phyloP scores from a whole-genome alignment of 164 flowering plant species.

The Macadamia integrifolia region DNA sequence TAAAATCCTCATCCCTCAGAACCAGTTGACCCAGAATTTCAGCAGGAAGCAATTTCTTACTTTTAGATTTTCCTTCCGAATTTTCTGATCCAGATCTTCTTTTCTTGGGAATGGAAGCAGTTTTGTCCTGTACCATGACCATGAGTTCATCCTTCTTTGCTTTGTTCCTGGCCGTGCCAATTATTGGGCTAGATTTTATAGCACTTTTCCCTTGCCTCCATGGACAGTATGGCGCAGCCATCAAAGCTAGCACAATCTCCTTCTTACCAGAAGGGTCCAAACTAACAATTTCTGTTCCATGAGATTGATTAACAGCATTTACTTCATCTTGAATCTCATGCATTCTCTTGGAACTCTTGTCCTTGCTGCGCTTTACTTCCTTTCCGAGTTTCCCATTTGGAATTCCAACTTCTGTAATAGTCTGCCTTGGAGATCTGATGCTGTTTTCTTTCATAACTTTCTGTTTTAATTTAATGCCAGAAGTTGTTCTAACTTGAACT shows the following conservation, averaged over 20 bases:
- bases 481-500: neutral
- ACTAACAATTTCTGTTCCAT: slow-evolving; percentile 4
- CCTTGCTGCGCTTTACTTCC: neutral
- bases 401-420: neutral
- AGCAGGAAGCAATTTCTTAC: slow-evolving; percentile 6
- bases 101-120: slow-evolving; percentile 8
- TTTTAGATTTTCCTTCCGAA: slow-evolving; percentile 7
- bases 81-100: slow-evolving; percentile 4
- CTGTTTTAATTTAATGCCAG: neutral
- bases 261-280: slow-evolving; percentile 10
- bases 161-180: slow-evolving; percentile 13
- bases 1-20: slow-evolving; percentile 12
- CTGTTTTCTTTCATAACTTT: slow-evolving; percentile 3
- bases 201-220: slow-evolving; percentile 31
- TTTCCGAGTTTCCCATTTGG: slow-evolving; percentile 3
- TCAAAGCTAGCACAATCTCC: slow-evolving; percentile 37
- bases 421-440: neutral
- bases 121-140: neutral
- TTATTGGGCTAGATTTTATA: slow-evolving; percentile 6
- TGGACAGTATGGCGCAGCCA: slow-evolving; percentile 49
- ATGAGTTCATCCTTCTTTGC: slow-evolving; percentile 17
- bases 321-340: slow-evolving; percentile 5
- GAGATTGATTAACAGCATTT: neutral
- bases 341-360: slow-evolving; percentile 6
- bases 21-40: slow-evolving; percentile 11